Conservation (phyloP, 2,329 filamentous ascomycete genomes). For the Cryphonectria nitschkei region DNA sequence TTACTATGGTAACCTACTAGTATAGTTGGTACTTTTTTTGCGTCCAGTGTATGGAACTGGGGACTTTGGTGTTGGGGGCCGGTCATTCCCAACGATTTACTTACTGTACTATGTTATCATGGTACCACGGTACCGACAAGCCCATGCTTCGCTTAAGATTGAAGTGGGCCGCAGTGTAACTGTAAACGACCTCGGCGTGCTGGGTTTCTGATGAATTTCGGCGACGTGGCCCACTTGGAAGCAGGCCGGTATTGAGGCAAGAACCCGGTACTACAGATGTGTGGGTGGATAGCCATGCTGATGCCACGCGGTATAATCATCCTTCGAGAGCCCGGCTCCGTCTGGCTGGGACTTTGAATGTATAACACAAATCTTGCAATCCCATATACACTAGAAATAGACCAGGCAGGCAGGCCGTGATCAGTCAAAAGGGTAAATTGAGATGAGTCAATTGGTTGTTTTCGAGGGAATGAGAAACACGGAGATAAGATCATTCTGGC, state of each 20-base stretch:
- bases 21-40: too few species aligned
- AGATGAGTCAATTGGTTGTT: not conserved
- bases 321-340: not conserved
- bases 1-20: too few species aligned
- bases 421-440: not conserved
- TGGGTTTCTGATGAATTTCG: not conserved
- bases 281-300: not conserved
- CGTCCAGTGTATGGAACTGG: too few species aligned
- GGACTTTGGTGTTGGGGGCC: too few species aligned
- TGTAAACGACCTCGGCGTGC: not conserved
- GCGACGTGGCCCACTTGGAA: not conserved
- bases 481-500: too few species aligned
- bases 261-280: not conserved
- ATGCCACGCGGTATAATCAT: not conserved
- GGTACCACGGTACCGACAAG: not conserved
- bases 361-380: not conserved
- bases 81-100: too few species aligned
- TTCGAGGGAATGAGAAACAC: not conserved
- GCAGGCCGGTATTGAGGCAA: not conserved
- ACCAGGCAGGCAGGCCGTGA: too few species aligned
- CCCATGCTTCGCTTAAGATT: too few species aligned
- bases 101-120: too few species aligned
- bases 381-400: too few species aligned
- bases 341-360: not conserved
- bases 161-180: not conserved